These are phyloP conservation scores for Raffaelea ambrosiae DNA, from an alignment of 2,329 filamentous ascomycete genomes.

Conservation along the genomic window DNA sequence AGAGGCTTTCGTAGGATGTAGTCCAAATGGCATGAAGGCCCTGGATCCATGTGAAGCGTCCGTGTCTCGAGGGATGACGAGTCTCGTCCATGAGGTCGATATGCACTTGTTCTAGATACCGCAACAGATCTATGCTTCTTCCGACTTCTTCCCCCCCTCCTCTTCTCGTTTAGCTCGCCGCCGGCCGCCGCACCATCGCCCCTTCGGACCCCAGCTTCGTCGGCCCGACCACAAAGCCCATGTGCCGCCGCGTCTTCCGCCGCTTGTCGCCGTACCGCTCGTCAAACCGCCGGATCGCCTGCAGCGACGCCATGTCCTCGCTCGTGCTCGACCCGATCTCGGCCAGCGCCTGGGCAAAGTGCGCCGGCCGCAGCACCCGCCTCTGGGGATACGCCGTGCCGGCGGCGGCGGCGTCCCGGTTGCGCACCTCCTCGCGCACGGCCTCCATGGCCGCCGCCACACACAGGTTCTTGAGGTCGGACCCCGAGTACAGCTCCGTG, in stretches of 20 bases:
- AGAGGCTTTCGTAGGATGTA: no score
- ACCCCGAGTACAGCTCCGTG: slow-evolving; percentile 73
- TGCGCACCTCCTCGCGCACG: slow-evolving; percentile 61
- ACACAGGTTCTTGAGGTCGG: slow-evolving; percentile 74
- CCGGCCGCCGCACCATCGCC: slow-evolving; percentile 29
- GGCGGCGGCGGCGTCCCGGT: slow-evolving; percentile 11
- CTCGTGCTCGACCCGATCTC: slow-evolving; percentile 90
- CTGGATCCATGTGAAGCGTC: no score
- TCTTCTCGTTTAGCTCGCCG: background rate
- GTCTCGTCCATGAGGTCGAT: no score
- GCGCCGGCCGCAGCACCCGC: slow-evolving; percentile 54
- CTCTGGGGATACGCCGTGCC: slow-evolving; percentile 54
- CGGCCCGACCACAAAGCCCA: slow-evolving; percentile 48
- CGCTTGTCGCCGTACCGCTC: slow-evolving; percentile 83
- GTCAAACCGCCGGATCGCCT: slow-evolving; percentile 88
- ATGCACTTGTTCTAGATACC: no score
- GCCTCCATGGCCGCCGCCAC: slow-evolving; percentile 73
- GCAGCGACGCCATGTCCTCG: slow-evolving; percentile 83
- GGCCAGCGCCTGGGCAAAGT: slow-evolving; percentile 78
- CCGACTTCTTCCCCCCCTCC: background rate
- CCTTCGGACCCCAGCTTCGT: slow-evolving; percentile 32
- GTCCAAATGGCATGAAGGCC: no score
- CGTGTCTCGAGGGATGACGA: no score
- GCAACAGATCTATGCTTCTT: no score
- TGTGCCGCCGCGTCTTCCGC: slow-evolving; percentile 45